Percentiles rank a stretch among this genome's conserved stretches.
Conservation (phyloP, 768 basidiomycete genomes). For the Daedaleopsis nitida region DNA sequence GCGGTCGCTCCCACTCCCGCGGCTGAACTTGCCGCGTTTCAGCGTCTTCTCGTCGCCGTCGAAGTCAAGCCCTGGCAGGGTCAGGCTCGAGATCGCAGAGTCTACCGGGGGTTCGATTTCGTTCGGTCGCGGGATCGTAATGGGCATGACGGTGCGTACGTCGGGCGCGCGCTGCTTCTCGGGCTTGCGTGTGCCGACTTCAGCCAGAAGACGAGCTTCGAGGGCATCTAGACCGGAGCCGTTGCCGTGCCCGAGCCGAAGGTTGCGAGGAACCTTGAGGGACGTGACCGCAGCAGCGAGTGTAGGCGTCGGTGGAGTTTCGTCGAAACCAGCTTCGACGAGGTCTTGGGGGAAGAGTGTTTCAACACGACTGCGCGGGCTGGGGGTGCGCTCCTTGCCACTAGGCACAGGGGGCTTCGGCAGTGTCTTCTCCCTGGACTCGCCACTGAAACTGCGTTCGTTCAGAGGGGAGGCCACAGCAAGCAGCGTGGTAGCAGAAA, state of each 20-base stretch:
- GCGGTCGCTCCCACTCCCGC: conserved; percentile 12
- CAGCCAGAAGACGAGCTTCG: conserved; percentile 64
- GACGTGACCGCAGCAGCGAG: conserved; percentile 34
- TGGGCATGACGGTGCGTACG: conserved; percentile 42
- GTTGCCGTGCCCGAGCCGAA: conserved; percentile 7
- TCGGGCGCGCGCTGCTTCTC: conserved; percentile 36
- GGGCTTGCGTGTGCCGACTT: conserved; percentile 67
- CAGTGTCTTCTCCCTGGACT: conserved; percentile 55
- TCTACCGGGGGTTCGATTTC: conserved; percentile 39
- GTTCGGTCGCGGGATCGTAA: conserved; percentile 35
- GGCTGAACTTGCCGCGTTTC: conserved; percentile 3
- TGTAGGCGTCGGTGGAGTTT: conserved; percentile 32
- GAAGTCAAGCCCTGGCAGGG: conserved; percentile 36
- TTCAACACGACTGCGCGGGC: conserved; percentile 28
- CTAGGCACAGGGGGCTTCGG: conserved; percentile 60
- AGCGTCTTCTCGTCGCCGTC: conserved; percentile 24
- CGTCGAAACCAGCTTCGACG: conserved; percentile 5
- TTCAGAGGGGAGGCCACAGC: background rate
- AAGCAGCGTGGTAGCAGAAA: background rate
- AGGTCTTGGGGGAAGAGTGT: conserved; percentile 31
- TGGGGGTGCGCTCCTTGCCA: conserved; percentile 32
- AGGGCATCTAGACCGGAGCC: conserved; percentile 69
- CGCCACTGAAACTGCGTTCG: conserved; percentile 2
- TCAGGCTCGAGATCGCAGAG: conserved; percentile 50
- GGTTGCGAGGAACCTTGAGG: conserved; percentile 26